Conservation (phyloP, 371 early-diverging fungal species). For the Dentiscutata heterogama region DNA sequence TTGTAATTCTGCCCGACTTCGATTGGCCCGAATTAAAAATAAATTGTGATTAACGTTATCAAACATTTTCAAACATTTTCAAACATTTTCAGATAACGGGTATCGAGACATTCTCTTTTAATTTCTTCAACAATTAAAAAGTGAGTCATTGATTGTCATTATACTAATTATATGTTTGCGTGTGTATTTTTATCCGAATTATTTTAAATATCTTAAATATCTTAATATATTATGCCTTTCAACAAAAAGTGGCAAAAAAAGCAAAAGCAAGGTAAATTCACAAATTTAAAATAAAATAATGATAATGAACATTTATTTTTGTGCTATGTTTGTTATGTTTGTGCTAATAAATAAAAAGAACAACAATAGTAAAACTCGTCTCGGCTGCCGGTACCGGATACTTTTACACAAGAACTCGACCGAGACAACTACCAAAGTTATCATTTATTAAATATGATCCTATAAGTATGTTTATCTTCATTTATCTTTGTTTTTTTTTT, state of each 20-base stretch:
- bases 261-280: constrained; percentile 74
- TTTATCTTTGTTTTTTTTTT: neutral
- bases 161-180: too few relatives aligned
- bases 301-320: neutral
- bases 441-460: constrained; percentile 90
- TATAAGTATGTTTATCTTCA: constrained; percentile 58
- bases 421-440: constrained; percentile 78
- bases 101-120: too few relatives aligned
- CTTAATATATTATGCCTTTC: too few relatives aligned
- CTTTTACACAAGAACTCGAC: constrained; percentile 82
- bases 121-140: too few relatives aligned
- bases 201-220: too few relatives aligned
- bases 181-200: too few relatives aligned
- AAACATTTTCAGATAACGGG: too few relatives aligned
- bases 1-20: too few relatives aligned
- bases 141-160: too few relatives aligned
- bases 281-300: neutral
- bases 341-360: constrained; percentile 53
- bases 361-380: constrained; percentile 81
- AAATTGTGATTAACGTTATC: too few relatives aligned
- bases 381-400: constrained; percentile 86
- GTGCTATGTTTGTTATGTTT: neutral
- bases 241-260: constrained; percentile 77
- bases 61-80: too few relatives aligned
- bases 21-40: too few relatives aligned